Percentiles rank a stretch among this genome's conserved stretches.
Evolutionary conservation across 768 basidiomycete species (phyloP).

Genomic region (Pleurotus pulmonarius): DNA sequence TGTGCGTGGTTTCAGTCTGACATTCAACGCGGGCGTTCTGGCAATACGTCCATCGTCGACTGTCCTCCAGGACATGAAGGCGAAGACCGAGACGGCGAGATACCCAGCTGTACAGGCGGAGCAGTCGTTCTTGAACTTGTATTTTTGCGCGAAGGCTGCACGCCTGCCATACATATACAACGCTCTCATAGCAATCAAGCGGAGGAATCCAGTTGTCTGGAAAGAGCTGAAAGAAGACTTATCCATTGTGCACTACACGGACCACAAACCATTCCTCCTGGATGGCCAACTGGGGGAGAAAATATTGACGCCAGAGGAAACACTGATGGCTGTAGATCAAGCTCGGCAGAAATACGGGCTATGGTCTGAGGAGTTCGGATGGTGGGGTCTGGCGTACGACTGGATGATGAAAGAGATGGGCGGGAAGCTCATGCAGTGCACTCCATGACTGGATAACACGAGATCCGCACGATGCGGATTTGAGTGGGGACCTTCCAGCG

Average conservation of each 20-base stretch:
- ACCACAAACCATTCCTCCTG: constrained; percentile 70
- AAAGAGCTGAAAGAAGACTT: constrained; percentile 25
- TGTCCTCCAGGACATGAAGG: constrained; percentile 26
- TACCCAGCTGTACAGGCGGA: constrained; percentile 32
- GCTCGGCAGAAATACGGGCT: constrained; percentile 13
- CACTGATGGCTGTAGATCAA: constrained; percentile 16
- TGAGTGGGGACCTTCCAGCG: no score
- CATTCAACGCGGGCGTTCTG: constrained; percentile 38
- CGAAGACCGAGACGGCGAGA: constrained; percentile 20
- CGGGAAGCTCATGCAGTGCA: no score
- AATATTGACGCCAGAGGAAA: constrained; percentile 17
- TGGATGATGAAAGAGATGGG: constrained; percentile 16
- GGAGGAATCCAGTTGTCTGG: constrained; percentile 29
- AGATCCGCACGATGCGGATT: no score
- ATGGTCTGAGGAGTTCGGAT: constrained; percentile 22
- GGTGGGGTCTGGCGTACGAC: constrained; percentile 24
- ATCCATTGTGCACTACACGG: constrained; percentile 36
- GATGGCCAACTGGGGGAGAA: constrained; percentile 42
- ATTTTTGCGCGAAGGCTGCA: constrained; percentile 29
- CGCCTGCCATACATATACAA: constrained; percentile 38
- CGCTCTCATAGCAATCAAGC: constrained; percentile 36
- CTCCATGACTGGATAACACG: no score
- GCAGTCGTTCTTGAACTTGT: constrained; percentile 38
- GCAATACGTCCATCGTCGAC: constrained; percentile 25
- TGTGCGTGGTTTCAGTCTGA: constrained; percentile 26